Conservation (phyloP, 2,329 filamentous ascomycete species). For the Lasiodiplodia citricola region DNA sequence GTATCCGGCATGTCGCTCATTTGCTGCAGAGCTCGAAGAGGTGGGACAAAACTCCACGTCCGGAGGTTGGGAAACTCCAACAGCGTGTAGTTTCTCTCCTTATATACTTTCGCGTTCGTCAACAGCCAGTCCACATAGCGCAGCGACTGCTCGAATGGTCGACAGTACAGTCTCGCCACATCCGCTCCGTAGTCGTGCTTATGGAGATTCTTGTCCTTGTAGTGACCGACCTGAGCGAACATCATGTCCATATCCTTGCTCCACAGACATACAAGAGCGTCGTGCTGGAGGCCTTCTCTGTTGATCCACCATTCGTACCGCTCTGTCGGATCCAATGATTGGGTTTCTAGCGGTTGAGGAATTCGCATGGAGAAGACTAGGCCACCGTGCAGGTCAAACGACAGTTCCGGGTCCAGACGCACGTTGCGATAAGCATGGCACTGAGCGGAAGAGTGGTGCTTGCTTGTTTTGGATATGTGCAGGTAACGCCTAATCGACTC, state of each 20-base stretch:
- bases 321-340: neutral
- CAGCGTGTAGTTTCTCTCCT: neutral
- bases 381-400: neutral
- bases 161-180: neutral
- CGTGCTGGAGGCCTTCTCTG: neutral
- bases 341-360: neutral
- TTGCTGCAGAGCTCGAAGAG: conserved; percentile 27
- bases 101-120: neutral
- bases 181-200: neutral
- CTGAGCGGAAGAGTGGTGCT: neutral
- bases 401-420: neutral
- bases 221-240: neutral
- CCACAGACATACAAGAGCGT: neutral
- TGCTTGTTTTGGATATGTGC: neutral
- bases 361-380: neutral
- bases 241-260: neutral
- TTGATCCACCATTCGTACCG: conserved; percentile 1
- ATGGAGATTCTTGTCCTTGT: neutral
- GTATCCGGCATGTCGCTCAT: conserved; percentile 17
- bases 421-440: neutral
- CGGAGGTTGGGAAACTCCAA: neutral
- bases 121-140: neutral
- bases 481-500: neutral
- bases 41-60: neutral
- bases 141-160: neutral